Evolutionary conservation across 2,329 filamentous ascomycete genomes (phyloP), one percentile per base, ranked within the genome.

Genomic region (Xylogone sp.): DNA sequence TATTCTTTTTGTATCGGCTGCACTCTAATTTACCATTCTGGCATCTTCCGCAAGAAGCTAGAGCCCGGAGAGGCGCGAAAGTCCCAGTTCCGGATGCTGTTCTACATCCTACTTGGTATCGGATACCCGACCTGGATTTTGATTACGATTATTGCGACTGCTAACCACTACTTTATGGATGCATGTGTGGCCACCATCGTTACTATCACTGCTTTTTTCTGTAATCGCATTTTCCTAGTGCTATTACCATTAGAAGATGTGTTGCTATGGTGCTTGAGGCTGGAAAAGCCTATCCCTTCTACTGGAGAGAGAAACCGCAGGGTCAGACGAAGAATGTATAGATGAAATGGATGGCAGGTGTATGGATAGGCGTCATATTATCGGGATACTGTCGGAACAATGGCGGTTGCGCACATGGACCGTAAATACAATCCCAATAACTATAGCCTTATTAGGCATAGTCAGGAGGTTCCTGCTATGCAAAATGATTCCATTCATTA

Each of bases 121-220:
- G 65, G 62, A 31, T 78, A 79, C 57, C 75, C 75, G 2, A 50
- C 62, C 3, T 71, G 73, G 58, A 76, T 78, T 44, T 59, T 78
- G 27, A 67, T 70, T 12, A 74, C 71, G 1, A 80, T 80, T 53
- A 72, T 80, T 10, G 75, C 75, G 16, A 81, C 76, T 1, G 77
- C 76, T 20, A 81, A 81, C 56, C 77, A 79, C 58, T 80, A 79
- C 59, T 78, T 73, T 60, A 68, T 79, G 53, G 77, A 80, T 56
- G 77, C 76, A 0, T 64, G 71, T 22, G 68, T 75, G 2, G 75
- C 75, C 2, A 72, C 71, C 0, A 66, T 72, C 43, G 76, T 75
- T 22, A 74, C 74, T 1, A 63, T 70, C 5, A 49, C 75, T n/a
- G 69, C 72, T 2, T 77, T 75, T 53, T 31, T 69, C 7, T 71